Percentiles rank a stretch among this genome's conserved stretches.
phyloP scores from a whole-genome alignment of 2,329 filamentous ascomycete species.

The Stachybotrys echinatus region DNA sequence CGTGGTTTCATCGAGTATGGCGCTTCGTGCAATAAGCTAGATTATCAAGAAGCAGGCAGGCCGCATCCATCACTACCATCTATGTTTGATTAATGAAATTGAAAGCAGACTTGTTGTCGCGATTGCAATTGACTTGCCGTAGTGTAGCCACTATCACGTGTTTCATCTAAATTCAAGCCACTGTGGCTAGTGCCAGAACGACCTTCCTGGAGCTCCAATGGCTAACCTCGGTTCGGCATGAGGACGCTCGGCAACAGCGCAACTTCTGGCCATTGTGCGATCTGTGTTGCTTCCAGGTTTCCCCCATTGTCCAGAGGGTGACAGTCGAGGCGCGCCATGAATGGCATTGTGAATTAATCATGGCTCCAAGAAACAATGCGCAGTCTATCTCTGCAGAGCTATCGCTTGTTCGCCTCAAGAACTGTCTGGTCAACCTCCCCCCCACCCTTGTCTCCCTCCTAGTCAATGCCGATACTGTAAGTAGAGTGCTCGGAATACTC shows the following conservation, averaged over 20 bases:
- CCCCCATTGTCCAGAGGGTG: not conserved
- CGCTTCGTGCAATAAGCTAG: too few relatives aligned
- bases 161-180: not conserved
- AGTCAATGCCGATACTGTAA: constrained; percentile 83
- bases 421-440: constrained; percentile 90
- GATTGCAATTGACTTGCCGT: too few relatives aligned
- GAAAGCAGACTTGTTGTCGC: too few relatives aligned
- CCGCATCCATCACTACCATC: too few relatives aligned
- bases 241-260: not conserved
- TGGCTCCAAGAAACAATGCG: constrained; percentile 48
- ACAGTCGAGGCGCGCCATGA: not conserved
- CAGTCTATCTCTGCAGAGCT: constrained; percentile 74
- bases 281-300: not conserved
- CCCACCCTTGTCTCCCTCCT: constrained; percentile 77
- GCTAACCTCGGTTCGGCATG: not conserved
- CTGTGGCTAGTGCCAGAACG: too few relatives aligned
- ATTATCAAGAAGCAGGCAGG: too few relatives aligned
- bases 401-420: constrained; percentile 82
- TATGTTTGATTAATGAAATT: too few relatives aligned
- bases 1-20: too few relatives aligned
- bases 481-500: constrained; percentile 19
- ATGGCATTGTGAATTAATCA: constrained; percentile 13
- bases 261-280: not conserved
- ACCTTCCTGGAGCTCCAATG: too few relatives aligned
- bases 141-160: too few relatives aligned